phyloP scores from a whole-genome alignment of 306 rosid species.

The Mimosa pudica region DNA sequence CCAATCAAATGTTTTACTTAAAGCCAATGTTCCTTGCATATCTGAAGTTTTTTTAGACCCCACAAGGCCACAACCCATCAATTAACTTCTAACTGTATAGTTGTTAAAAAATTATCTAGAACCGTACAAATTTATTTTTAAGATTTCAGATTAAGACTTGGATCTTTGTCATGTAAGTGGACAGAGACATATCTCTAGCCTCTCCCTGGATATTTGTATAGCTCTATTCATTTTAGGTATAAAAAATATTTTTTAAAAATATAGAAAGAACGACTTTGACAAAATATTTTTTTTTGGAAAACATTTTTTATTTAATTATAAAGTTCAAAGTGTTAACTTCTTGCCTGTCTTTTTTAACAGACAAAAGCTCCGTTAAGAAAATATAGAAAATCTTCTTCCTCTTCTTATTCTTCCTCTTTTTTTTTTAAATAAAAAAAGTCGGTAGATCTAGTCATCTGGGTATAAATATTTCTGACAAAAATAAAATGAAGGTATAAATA shows the following conservation, averaged over 20 bases:
- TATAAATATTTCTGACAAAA: no score
- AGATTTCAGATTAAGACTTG: not conserved
- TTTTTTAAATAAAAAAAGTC: not conserved
- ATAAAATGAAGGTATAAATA: not conserved
- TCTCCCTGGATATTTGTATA: no score
- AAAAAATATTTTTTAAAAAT: no score
- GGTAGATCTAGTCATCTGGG: no score
- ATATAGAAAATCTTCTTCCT: not conserved
- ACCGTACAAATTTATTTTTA: not conserved
- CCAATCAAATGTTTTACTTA: not conserved
- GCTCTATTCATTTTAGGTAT: not conserved
- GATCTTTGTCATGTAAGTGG: not conserved
- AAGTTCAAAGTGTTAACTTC: not conserved
- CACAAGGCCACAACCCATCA: not conserved
- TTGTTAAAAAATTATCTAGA: not conserved
- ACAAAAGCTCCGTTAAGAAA: not conserved
- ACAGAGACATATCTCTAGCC: no score
- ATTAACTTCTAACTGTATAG: not conserved
- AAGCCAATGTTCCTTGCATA: not conserved
- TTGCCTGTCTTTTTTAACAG: not conserved
- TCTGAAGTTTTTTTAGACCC: not conserved
- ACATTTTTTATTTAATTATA: not conserved
- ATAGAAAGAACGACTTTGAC: not conserved
- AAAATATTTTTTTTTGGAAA: not conserved
- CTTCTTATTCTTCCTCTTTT: no score